Conservation (phyloP, 2,329 filamentous ascomycete genomes). For the Myriosclerotinia curreyana region DNA sequence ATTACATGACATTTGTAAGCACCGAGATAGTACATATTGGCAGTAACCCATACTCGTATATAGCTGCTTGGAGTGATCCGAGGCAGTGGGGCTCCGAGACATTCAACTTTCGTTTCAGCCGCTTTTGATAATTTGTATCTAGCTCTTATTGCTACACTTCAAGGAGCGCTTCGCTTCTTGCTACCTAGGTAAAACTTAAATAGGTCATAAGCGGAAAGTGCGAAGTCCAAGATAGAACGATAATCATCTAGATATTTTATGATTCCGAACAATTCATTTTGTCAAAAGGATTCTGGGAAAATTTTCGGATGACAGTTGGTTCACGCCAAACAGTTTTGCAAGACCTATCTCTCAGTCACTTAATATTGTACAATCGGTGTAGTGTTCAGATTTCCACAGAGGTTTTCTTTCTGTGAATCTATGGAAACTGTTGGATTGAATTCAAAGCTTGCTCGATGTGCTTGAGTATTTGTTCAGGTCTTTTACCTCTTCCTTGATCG, state of each 20-base stretch:
- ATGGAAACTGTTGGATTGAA: background rate
- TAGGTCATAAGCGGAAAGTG: background rate
- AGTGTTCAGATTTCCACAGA: background rate
- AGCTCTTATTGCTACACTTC: background rate
- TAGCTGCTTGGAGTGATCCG: background rate
- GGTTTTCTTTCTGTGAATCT: background rate
- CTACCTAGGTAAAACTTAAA: background rate
- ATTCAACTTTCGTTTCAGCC: background rate
- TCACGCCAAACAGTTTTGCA: too few relatives aligned
- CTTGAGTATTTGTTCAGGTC: conserved; percentile 33
- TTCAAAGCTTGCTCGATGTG: conserved; percentile 29
- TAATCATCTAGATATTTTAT: background rate
- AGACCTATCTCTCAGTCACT: too few relatives aligned
- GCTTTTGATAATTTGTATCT: background rate
- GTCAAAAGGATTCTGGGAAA: background rate
- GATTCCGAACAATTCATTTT: background rate
- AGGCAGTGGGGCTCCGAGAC: background rate
- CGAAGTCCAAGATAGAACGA: background rate
- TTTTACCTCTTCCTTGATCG: conserved; percentile 38
- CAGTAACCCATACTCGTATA: background rate
- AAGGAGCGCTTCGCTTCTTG: background rate
- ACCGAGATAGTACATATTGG: background rate
- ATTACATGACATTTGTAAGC: conserved; percentile 6
- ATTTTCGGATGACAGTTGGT: too few relatives aligned
- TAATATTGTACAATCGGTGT: too few relatives aligned